Conservation (phyloP, 129 eudicot genomes). For the Deinandra increscens region DNA sequence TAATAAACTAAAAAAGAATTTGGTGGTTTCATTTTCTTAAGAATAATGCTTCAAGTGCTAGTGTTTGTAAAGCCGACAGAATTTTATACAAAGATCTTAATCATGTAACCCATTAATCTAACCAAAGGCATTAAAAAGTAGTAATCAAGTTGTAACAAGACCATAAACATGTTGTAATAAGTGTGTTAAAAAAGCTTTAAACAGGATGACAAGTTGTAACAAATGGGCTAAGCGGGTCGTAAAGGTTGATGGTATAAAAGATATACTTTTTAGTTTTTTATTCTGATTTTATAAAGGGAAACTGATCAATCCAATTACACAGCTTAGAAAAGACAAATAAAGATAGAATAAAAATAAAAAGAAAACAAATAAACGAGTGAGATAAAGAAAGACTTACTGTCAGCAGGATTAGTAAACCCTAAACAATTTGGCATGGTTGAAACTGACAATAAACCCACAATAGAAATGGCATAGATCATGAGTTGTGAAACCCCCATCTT, state of each 20-base stretch:
- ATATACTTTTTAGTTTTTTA: no score
- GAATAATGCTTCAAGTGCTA: neutral
- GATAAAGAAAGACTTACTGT: conserved; percentile 41
- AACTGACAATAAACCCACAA: conserved; percentile 38
- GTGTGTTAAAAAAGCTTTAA: no score
- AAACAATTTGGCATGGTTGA: conserved; percentile 32
- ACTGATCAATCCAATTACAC: neutral
- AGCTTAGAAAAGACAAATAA: no score
- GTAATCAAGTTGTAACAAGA: neutral
- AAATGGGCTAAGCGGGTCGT: neutral
- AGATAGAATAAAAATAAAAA: neutral
- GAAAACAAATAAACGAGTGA: neutral
- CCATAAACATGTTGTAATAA: no score
- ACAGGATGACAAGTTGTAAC: no score
- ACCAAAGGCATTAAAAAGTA: no score
- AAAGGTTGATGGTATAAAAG: neutral
- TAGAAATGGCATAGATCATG: conserved; percentile 28
- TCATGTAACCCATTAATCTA: no score
- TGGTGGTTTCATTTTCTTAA: neutral
- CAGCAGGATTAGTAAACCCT: conserved; percentile 61
- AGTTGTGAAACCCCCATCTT: conserved; percentile 43
- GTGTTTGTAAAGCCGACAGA: neutral
- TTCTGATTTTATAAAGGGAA: neutral
- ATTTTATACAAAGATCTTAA: neutral
- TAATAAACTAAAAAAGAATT: neutral